Conservation (phyloP, 208 protist species). For the Trypanosoma boissoni region DNA sequence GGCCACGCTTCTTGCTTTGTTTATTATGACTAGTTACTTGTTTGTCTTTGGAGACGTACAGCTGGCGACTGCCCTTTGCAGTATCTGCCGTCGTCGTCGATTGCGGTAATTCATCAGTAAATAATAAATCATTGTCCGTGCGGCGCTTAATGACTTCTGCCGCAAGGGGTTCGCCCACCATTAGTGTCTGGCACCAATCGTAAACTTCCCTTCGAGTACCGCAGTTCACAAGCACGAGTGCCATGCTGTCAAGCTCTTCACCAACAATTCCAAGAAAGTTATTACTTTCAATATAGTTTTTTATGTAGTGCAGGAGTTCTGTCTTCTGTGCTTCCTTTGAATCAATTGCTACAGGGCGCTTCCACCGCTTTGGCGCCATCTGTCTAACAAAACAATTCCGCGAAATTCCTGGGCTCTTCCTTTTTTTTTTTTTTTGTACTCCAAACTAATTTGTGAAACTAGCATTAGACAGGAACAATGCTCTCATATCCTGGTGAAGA, state of each 20-base stretch:
- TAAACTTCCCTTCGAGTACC: constrained; percentile 56
- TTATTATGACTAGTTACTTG: no score
- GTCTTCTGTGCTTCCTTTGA: constrained; percentile 11
- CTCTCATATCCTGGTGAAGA: no score
- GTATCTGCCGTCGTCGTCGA: no score
- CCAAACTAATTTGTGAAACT: no score
- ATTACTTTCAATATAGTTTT: constrained; percentile 50
- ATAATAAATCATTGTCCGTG: constrained; percentile 38
- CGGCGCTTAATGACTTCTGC: constrained; percentile 66
- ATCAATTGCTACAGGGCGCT: constrained; percentile 9
- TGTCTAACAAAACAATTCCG: background rate
- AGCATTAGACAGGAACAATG: no score
- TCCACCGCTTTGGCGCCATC: constrained; percentile 71
- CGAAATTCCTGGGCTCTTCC: no score
- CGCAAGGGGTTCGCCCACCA: constrained; percentile 68
- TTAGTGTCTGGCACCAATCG: constrained; percentile 76
- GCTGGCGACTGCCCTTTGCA: no score
- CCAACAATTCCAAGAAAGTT: constrained; percentile 72
- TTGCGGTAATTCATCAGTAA: no score
- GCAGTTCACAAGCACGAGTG: constrained; percentile 40
- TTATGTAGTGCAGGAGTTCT: constrained; percentile 51
- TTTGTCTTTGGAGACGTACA: no score
- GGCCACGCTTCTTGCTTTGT: no score
- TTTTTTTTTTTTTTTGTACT: no score
- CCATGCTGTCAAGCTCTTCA: constrained; percentile 75